Conservation (phyloP, 1,284 basidiomycete genomes). For the Ustilago shanxiensis region DNA sequence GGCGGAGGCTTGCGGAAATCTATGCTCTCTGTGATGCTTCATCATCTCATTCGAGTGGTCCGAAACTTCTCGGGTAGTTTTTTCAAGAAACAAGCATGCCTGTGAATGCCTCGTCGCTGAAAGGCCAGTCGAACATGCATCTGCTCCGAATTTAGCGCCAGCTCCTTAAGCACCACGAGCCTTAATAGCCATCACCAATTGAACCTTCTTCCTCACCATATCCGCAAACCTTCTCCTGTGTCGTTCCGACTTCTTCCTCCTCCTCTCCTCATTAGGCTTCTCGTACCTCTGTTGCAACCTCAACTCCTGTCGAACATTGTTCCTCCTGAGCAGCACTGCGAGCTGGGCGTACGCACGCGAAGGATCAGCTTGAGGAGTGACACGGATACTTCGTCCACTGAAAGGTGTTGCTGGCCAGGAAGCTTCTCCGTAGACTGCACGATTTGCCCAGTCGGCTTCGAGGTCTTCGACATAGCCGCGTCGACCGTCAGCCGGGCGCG, state of each 20-base stretch:
- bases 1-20: background rate
- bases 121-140: too few relatives aligned
- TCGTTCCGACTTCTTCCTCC: constrained; percentile 65
- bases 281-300: constrained; percentile 64
- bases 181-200: constrained; percentile 68
- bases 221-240: constrained; percentile 68
- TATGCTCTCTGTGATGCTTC: background rate
- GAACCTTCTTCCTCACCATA: constrained; percentile 67
- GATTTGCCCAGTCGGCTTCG: constrained; percentile 38
- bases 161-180: constrained; percentile 61
- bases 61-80: background rate
- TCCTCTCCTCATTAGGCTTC: constrained; percentile 67
- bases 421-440: constrained; percentile 40
- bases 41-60: background rate
- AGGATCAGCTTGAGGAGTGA: constrained; percentile 36
- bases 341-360: constrained; percentile 46
- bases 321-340: constrained; percentile 43
- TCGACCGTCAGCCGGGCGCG: constrained; percentile 32
- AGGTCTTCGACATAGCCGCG: constrained; percentile 43
- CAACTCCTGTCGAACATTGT: constrained; percentile 65
- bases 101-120: too few relatives aligned
- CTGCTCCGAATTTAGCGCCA: too few relatives aligned
- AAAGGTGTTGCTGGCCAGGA: constrained; percentile 48
- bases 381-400: constrained; percentile 38
- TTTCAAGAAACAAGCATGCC: background rate